These are phyloP conservation scores for Pharus latifolius DNA, from an alignment of 176 grass and related monocot genomes.

Conservation along the genomic window DNA sequence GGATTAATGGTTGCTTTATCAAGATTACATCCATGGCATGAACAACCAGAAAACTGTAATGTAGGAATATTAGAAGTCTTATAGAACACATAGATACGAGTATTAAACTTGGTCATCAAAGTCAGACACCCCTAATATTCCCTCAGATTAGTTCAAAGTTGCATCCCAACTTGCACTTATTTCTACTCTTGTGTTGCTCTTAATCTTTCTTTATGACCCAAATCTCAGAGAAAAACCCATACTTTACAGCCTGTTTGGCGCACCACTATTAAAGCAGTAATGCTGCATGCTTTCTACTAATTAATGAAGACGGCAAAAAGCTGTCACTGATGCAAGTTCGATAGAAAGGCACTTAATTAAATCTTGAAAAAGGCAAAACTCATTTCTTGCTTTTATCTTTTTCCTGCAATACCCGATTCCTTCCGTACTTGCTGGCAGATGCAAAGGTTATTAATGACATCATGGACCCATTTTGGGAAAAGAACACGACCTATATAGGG, in stretches of 20 bases:
- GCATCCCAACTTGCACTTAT: background rate
- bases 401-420: constrained; percentile 4
- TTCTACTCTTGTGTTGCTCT: background rate
- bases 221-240: constrained; percentile 7
- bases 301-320: constrained; percentile 10
- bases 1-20: background rate
- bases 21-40: background rate
- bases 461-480: background rate
- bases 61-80: too few relatives aligned
- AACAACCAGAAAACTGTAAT: background rate
- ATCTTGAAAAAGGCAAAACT: background rate
- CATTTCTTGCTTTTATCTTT: constrained; percentile 6
- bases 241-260: constrained; percentile 30
- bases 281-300: background rate
- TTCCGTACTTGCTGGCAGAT: constrained; percentile 1
- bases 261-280: background rate
- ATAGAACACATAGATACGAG: background rate
- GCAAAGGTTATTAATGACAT: background rate
- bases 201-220: background rate
- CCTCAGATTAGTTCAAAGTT: background rate
- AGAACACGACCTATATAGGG: background rate
- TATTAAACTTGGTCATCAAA: background rate
- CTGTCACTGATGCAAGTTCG: constrained; percentile 3
- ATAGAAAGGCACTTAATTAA: background rate
- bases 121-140: background rate